A percentile compares a stretch with the other conserved stretches of the same genome.
phyloP scores from a whole-genome alignment of 2,329 filamentous ascomycete genomes.

The Capronia americana region DNA sequence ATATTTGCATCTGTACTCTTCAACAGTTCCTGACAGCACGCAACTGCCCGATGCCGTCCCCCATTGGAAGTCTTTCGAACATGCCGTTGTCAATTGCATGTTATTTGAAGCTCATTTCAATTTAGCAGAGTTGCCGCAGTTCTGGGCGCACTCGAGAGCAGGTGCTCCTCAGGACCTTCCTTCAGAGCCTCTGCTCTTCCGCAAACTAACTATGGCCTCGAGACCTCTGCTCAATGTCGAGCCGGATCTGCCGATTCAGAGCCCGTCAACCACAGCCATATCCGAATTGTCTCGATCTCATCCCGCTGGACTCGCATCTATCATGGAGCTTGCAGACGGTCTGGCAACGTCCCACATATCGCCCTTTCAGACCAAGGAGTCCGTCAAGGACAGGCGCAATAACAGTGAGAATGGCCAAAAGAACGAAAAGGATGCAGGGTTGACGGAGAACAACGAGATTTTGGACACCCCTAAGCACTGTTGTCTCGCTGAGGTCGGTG shows the following conservation, averaged over 20 bases:
- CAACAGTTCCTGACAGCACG: not conserved
- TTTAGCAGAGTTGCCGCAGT: not conserved
- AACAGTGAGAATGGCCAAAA: not conserved
- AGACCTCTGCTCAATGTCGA: not conserved
- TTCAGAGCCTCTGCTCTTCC: not conserved
- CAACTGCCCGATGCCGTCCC: not conserved
- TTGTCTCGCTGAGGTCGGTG: slow-evolving; percentile 48
- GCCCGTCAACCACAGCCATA: not conserved
- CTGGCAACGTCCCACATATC: not conserved
- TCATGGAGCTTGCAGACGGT: not conserved
- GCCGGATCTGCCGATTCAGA: not conserved
- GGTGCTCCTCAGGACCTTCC: not conserved
- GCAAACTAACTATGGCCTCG: not conserved
- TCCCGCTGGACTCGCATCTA: not conserved
- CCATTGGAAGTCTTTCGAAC: not conserved
- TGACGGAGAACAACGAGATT: not conserved
- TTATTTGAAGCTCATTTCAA: not conserved
- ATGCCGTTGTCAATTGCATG: not conserved
- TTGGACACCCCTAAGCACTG: not conserved
- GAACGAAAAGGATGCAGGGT: not conserved
- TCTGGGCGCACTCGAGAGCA: not conserved
- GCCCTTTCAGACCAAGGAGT: not conserved
- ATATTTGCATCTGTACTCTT: not conserved
- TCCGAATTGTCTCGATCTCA: not conserved
- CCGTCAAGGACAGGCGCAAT: not conserved